Conservation (phyloP, 148 eudicot species). For the Dianthus caryophyllus region DNA sequence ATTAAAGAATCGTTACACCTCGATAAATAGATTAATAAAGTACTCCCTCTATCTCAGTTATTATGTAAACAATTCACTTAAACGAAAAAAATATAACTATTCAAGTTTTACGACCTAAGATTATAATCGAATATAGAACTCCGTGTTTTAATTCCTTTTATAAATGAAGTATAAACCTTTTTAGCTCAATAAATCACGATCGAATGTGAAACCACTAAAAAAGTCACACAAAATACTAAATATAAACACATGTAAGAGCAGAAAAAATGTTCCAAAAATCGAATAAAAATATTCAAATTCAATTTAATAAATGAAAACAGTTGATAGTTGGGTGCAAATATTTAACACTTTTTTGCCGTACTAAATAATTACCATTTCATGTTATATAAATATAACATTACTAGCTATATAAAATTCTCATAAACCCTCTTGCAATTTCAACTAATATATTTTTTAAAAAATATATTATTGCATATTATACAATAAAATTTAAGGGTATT, state of each 20-base stretch:
- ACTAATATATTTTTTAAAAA: background rate
- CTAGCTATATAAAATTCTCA: conserved; percentile 6
- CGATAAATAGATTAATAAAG: no score
- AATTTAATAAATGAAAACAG: conserved; percentile 23
- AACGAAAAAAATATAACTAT: no score
- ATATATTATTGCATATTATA: no score
- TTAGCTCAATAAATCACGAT: background rate
- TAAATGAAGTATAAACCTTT: no score
- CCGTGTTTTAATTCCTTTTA: no score
- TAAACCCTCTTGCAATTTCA: conserved; percentile 1
- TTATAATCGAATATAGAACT: no score
- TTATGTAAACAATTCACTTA: no score
- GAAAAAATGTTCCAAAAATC: background rate
- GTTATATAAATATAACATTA: conserved; percentile 5
- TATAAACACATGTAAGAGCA: background rate
- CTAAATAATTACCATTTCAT: conserved; percentile 3
- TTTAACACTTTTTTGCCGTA: conserved; percentile 11
- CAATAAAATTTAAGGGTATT: no score
- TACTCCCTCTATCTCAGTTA: no score
- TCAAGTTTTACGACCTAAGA: no score
- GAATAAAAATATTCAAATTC: conserved; percentile 1
- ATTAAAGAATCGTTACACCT: no score
- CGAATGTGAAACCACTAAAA: conserved; percentile 11
- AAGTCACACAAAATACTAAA: conserved; percentile 5
- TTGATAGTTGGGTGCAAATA: conserved; percentile 27